Percentiles rank a stretch among this genome's conserved stretches.
phyloP scores from a whole-genome alignment of 2,329 filamentous ascomycete genomes.

The Neobulgaria alba region DNA sequence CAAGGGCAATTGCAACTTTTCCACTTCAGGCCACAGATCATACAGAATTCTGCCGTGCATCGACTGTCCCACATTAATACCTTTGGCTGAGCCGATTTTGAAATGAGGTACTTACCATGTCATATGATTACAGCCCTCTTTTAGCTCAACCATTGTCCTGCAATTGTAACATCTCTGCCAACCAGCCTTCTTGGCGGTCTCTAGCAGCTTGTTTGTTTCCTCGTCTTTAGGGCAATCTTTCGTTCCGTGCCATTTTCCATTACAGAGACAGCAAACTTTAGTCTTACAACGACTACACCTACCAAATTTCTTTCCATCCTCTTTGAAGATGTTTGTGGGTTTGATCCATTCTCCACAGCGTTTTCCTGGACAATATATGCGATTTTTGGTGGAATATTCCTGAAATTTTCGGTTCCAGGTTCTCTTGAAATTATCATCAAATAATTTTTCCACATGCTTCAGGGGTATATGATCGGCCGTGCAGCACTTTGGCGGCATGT shows the following conservation, averaged over 20 bases:
- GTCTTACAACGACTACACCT: conserved; percentile 63
- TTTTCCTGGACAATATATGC: conserved; percentile 66
- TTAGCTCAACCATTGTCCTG: conserved; percentile 64
- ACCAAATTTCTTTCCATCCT: conserved; percentile 55
- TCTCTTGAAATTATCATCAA: conserved; percentile 65
- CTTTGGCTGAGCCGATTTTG: conserved; percentile 8
- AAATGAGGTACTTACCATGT: conserved; percentile 61
- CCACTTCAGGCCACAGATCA: conserved; percentile 76
- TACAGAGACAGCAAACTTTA: conserved; percentile 67
- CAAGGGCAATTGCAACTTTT: conserved; percentile 75
- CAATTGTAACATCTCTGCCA: conserved; percentile 74
- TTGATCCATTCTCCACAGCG: conserved; percentile 75
- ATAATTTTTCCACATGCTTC: conserved; percentile 66
- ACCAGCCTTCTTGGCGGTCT: conserved; percentile 56
- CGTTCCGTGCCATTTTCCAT: conserved; percentile 62
- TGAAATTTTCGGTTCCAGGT: conserved; percentile 74
- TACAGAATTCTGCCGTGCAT: conserved; percentile 79
- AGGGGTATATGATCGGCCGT: conserved; percentile 63
- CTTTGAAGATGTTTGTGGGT: conserved; percentile 56
- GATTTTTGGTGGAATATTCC: conserved; percentile 65
- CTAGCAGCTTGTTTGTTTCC: conserved; percentile 53
- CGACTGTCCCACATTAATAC: conserved; percentile 50
- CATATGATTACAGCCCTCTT: conserved; percentile 83
- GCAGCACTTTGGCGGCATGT: conserved; percentile 84
- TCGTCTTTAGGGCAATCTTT: conserved; percentile 65